Base-by-base conservation (phyloP, 1,139 yeast species). In the Kluyveromyces sp. region DNA sequence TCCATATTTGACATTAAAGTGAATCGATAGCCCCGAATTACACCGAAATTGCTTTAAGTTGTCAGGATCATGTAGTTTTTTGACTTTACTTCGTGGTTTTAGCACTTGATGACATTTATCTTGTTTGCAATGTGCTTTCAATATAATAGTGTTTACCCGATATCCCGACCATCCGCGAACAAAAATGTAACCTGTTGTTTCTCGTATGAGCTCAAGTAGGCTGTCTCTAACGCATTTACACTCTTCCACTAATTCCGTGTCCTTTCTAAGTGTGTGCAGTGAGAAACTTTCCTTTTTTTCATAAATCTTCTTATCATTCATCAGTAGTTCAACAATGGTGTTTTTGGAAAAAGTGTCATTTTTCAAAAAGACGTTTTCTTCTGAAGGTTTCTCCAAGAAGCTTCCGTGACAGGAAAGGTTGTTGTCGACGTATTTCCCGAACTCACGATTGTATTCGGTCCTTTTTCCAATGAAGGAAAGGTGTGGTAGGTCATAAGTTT, bases 1-100 rank as follows among this genome's bases (percentile, higher is more conserved):
- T 12, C 17, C 17, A 4, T 8, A 11, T 15, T 32, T 32, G 12
- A 32, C 6, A 15, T 32, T 32, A 32, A 32, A 32, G 15, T 32
- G 34, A 32, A 32, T 15, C 12, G 34, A 32, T 16, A 32, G 17
- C 4, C 20, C 7, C 4, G 34, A 32, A 12, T 4, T 7, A 20
- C 34, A 32, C 15, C 15, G 15, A 15, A 32, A 32, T 16, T 32
- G 34, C 17, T 32, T 32, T 32, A 32, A 32, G 19, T 32, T 32
- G 17, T 32, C 34, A 12, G 34, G 34, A 15, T 32, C 34, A 15
- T 32, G 34, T 11, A 16, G 34, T 20, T 32, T 32, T 15, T 32
- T 32, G 4, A 32, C 34, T 6, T 32, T 12, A 13, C 19, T 8
- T 15, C 34, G 15, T 11, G 34, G 34, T 16, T 32, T 32, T 11